phyloP scores from a whole-genome alignment of 495 filamentous ascomycete species.

The Letharia lupina region DNA sequence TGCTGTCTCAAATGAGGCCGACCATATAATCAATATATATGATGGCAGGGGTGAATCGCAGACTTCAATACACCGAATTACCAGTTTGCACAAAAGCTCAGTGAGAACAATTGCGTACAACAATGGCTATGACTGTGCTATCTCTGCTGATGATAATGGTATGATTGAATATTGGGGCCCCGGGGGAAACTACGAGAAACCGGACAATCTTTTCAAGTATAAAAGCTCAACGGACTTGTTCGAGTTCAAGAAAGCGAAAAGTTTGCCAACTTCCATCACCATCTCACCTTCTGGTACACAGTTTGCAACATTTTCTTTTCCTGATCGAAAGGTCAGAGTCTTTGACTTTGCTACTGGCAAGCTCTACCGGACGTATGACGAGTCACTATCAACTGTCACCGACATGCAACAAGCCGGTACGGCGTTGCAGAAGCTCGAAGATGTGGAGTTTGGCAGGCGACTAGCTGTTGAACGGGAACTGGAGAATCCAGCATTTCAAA shows the following conservation, averaged over 20 bases:
- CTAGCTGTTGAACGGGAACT: slow-evolving; percentile 83
- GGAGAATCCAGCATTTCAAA: slow-evolving; percentile 56
- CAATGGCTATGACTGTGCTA: slow-evolving; percentile 75
- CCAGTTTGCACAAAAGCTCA: slow-evolving; percentile 64
- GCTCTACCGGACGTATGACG: slow-evolving; percentile 86
- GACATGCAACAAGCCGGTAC: slow-evolving; percentile 94
- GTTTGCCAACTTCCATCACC: slow-evolving; percentile 71
- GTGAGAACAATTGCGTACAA: slow-evolving; percentile 85
- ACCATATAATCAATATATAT: slow-evolving; percentile 66
- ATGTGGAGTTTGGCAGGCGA: slow-evolving; percentile 85
- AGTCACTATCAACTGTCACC: slow-evolving; percentile 74
- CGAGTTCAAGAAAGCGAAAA: slow-evolving; percentile 94
- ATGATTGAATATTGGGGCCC: slow-evolving; percentile 98
- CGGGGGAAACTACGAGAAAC: slow-evolving; percentile 73
- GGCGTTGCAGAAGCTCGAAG: slow-evolving; percentile 65
- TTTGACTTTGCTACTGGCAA: slow-evolving; percentile 90
- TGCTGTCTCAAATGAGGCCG: slow-evolving; percentile 76
- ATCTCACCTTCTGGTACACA: slow-evolving; percentile 77
- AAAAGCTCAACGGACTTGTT: slow-evolving; percentile 92
- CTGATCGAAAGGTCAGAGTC: slow-evolving; percentile 82
- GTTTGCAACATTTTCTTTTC: slow-evolving; percentile 86
- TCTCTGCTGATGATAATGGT: slow-evolving; percentile 81
- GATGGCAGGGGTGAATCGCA: slow-evolving; percentile 80
- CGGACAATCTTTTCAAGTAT: slow-evolving; percentile 79
- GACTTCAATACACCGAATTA: slow-evolving; percentile 63